Conservation (phyloP, 306 rosid genomes). For the Hippophae rhamnoides region DNA sequence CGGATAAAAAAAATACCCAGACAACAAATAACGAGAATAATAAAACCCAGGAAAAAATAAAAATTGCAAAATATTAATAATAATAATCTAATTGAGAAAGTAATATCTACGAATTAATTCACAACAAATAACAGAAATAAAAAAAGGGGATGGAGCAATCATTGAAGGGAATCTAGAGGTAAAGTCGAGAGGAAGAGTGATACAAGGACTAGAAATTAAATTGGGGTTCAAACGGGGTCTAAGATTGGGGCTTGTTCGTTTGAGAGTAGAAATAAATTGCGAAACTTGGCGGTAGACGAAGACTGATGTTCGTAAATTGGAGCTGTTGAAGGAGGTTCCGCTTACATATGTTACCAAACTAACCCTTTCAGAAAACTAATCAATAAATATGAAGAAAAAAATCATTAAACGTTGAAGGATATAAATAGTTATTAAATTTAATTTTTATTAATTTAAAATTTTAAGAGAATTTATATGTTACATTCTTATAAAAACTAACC, state of each 20-base stretch:
- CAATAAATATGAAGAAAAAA: too few relatives aligned
- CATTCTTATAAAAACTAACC: too few relatives aligned
- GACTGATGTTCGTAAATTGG: slow-evolving; percentile 1
- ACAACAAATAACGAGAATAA: slow-evolving; percentile 30
- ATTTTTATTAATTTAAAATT: too few relatives aligned
- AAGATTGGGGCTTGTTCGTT: slow-evolving; percentile 19
- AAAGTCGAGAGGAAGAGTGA: slow-evolving; percentile 7
- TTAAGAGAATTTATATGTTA: too few relatives aligned
- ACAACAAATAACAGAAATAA: slow-evolving; percentile 1
- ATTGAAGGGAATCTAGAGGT: too few relatives aligned
- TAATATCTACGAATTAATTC: slow-evolving; percentile 18
- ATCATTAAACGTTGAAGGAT: too few relatives aligned
- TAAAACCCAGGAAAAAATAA: slow-evolving; percentile 7
- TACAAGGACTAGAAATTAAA: background rate
- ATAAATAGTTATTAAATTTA: too few relatives aligned
- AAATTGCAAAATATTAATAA: background rate
- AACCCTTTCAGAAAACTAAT: too few relatives aligned
- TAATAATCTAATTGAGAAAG: slow-evolving; percentile 19
- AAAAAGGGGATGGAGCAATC: background rate
- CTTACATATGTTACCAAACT: too few relatives aligned
- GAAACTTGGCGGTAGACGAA: slow-evolving; percentile 20
- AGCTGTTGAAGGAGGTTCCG: background rate
- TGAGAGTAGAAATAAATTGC: background rate
- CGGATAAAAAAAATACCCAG: slow-evolving; percentile 21
- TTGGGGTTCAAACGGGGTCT: slow-evolving; percentile 3